A percentile compares a stretch with the other conserved stretches of the same genome.
Evolutionary conservation across 148 eudicot species (phyloP).

Genomic region (Chenopodium berlandieri): DNA sequence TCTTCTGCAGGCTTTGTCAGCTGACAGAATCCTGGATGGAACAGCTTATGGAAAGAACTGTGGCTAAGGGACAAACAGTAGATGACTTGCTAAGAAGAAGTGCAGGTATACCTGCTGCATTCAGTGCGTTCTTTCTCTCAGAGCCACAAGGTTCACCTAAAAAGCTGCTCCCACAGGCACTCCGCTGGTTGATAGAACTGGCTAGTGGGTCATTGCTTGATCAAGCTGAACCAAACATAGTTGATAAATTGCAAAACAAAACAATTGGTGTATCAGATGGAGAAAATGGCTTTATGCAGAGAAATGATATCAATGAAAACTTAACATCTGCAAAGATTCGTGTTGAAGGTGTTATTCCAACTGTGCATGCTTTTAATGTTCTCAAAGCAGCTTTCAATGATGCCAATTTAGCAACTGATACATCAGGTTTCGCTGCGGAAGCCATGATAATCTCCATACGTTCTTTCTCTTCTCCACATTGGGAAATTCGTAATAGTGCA

Average conservation of each 20-base stretch:
- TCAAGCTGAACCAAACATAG: slow-evolving; percentile 31
- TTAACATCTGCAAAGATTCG: slow-evolving; percentile 65
- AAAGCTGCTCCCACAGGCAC: slow-evolving; percentile 83
- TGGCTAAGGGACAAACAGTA: slow-evolving; percentile 91
- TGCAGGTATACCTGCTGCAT: slow-evolving; percentile 99
- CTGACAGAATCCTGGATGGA: slow-evolving; percentile 98
- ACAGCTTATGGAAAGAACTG: slow-evolving; percentile 89
- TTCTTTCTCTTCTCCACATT: slow-evolving; percentile 86
- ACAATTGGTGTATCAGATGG: slow-evolving; percentile 27
- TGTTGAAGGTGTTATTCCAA: slow-evolving; percentile 92
- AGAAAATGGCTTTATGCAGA: slow-evolving; percentile 15
- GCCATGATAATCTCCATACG: slow-evolving; percentile 80
- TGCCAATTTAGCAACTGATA: slow-evolving; percentile 87
- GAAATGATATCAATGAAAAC: slow-evolving; percentile 28
- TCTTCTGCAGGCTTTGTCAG: slow-evolving; percentile 71
- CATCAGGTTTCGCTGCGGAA: slow-evolving; percentile 94
- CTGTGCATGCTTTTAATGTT: slow-evolving; percentile 96
- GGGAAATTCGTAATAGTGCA: slow-evolving; percentile 97
- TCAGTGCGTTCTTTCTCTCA: slow-evolving; percentile 87
- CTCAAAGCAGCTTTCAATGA: slow-evolving; percentile 92
- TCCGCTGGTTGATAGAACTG: slow-evolving; percentile 77
- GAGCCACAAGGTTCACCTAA: slow-evolving; percentile 98
- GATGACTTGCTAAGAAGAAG: slow-evolving; percentile 97
- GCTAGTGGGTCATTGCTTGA: slow-evolving; percentile 59
- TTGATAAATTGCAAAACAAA: slow-evolving; percentile 13